phyloP scores from a whole-genome alignment of 2,329 filamentous ascomycete genomes.

The Fusarium continuum region DNA sequence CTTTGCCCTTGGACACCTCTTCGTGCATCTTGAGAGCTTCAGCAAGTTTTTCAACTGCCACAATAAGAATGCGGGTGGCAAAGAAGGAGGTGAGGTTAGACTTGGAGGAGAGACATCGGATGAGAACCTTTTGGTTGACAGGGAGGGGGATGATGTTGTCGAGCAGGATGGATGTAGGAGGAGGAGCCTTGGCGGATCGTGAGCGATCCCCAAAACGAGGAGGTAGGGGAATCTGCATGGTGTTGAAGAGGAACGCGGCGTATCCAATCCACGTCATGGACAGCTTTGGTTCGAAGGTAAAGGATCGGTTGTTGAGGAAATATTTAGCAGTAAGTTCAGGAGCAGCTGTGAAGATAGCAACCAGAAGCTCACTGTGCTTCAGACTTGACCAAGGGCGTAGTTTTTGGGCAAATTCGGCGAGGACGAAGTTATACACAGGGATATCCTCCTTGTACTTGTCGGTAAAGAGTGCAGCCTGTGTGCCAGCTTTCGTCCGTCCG shows the following conservation, averaged over 20 bases:
- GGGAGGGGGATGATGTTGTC: slow-evolving; percentile 88
- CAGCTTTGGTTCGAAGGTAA: slow-evolving; percentile 89
- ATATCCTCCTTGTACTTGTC: slow-evolving; percentile 72
- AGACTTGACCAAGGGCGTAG: slow-evolving; percentile 85
- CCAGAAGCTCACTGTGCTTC: slow-evolving; percentile 81
- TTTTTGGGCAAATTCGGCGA: slow-evolving; percentile 81
- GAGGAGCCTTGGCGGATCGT: slow-evolving; percentile 72
- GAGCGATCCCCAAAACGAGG: slow-evolving; percentile 73
- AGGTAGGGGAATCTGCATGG: slow-evolving; percentile 79
- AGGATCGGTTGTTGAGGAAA: slow-evolving; percentile 80
- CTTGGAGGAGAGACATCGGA: slow-evolving; percentile 80
- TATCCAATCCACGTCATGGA: slow-evolving; percentile 96
- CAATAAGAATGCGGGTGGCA: slow-evolving; percentile 78
- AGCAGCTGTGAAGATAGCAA: slow-evolving; percentile 80
- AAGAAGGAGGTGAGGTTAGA: slow-evolving; percentile 86
- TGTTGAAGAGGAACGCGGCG: slow-evolving; percentile 85
- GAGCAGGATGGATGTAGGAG: slow-evolving; percentile 79
- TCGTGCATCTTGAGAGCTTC: slow-evolving; percentile 69
- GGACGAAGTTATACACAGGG: slow-evolving; percentile 79
- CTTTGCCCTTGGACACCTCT: slow-evolving; percentile 51
- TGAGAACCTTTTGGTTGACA: slow-evolving; percentile 80
- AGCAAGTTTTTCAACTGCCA: slow-evolving; percentile 81
- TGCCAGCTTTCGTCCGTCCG: slow-evolving; percentile 53
- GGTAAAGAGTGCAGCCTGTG: slow-evolving; percentile 76
- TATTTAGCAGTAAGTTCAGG: slow-evolving; percentile 91